phyloP scores from a whole-genome alignment of 202 grass and related monocot genomes.

The Schoenoplectus tabernaemontani region DNA sequence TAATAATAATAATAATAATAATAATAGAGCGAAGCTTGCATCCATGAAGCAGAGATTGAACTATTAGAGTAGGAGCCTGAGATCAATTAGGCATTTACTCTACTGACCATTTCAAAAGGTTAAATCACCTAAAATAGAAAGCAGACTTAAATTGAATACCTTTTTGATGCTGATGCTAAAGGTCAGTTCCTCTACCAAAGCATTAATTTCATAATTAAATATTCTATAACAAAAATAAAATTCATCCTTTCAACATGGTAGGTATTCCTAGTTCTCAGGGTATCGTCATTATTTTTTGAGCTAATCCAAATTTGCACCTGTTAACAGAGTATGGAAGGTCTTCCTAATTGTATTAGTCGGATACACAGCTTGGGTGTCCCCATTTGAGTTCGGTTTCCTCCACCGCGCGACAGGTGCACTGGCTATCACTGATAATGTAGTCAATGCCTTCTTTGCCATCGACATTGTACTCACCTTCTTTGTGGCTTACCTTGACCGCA shows the following conservation, averaged over 20 bases:
- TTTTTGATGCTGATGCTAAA: background rate
- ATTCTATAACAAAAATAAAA: background rate
- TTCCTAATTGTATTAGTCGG: constrained; percentile 78
- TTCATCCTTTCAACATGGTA: background rate
- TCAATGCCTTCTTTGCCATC: constrained; percentile 73
- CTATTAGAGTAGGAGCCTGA: background rate
- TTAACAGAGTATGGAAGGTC: constrained; percentile 54
- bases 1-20: background rate
- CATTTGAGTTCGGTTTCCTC: constrained; percentile 95
- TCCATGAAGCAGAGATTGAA: background rate
- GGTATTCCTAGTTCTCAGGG: background rate
- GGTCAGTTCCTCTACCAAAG: background rate
- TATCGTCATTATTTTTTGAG: background rate
- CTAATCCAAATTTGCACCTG: background rate
- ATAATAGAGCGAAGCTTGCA: background rate
- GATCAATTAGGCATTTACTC: background rate
- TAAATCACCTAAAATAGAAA: background rate
- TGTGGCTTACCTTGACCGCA: constrained; percentile 73
- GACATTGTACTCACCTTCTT: constrained; percentile 96
- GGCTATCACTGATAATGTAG: constrained; percentile 50
- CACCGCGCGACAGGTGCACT: constrained; percentile 35
- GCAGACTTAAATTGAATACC: background rate
- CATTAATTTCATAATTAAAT: background rate
- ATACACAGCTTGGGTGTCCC: constrained; percentile 93
- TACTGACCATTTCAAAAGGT: background rate